phyloP scores from a whole-genome alignment of 768 basidiomycete species.

The Tylopilus plumbeoviolaceoides region DNA sequence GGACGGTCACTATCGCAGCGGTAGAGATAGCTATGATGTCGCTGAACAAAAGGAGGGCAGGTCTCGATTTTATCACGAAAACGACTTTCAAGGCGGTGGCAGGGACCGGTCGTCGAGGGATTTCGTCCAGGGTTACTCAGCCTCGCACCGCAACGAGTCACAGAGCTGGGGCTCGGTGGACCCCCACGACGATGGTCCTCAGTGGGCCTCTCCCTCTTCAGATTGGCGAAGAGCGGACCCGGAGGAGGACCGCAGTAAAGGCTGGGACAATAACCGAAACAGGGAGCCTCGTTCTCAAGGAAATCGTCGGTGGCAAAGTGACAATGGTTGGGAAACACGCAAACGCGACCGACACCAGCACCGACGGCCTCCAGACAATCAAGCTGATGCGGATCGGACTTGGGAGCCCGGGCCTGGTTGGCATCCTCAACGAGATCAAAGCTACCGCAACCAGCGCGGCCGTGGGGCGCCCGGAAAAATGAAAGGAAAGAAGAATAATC shows the following conservation, averaged over 20 bases:
- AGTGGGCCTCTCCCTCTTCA: constrained; percentile 41
- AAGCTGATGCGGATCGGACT: constrained; percentile 46
- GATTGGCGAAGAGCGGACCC: constrained; percentile 39
- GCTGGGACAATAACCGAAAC: constrained; percentile 33
- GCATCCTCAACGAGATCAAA: constrained; percentile 44
- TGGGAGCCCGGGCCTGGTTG: constrained; percentile 75
- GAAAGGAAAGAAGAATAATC: constrained; percentile 35
- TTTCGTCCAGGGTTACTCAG: constrained; percentile 42
- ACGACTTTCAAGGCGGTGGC: constrained; percentile 37
- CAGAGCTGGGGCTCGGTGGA: constrained; percentile 39
- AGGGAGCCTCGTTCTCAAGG: constrained; percentile 33
- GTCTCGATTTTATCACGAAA: constrained; percentile 37
- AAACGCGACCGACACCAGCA: constrained; percentile 44
- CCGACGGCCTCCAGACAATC: constrained; percentile 29
- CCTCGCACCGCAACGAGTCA: constrained; percentile 46
- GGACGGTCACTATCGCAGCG: constrained; percentile 49
- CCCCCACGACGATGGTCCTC: constrained; percentile 39
- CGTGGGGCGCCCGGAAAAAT: constrained; percentile 37
- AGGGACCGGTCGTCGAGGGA: constrained; percentile 46
- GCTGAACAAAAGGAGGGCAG: constrained; percentile 45
- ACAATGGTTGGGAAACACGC: constrained; percentile 51
- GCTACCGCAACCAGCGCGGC: constrained; percentile 35
- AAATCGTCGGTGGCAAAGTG: constrained; percentile 32
- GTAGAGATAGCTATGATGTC: constrained; percentile 48
- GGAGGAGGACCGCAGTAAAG: constrained; percentile 37